Base-by-base conservation (phyloP, 306 rosid species). In the Vigna mungo region DNA sequence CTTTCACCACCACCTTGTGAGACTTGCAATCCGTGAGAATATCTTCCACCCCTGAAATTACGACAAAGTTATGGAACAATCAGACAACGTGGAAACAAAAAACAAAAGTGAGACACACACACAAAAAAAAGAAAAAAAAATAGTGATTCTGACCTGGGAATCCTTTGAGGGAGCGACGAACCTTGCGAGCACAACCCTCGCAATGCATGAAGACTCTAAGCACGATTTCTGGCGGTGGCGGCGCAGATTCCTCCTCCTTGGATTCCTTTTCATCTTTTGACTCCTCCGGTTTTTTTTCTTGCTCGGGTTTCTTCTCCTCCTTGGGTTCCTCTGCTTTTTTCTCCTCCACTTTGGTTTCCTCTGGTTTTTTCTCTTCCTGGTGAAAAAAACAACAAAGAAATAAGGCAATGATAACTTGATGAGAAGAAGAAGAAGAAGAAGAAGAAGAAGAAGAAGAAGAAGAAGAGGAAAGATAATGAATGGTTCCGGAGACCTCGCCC, bases 131-230 rank as follows among this genome's bases (percentile, higher is more conserved):
- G 18, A 18, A 2, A 55, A 9, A 9, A 2, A 44, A 44, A 44
- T 1, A 10, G 14, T 44, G 49, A 15, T 12, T 4, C 55, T 55
- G 56, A 94, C 98, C 98, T 82, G 86, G 83, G 67, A 92, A 94
- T 3, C 92, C 96, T 71, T 82, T 89, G 63, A 94, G 97, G 20
- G 93, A 85, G 7, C 95, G 85, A 44, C 91, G 90, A 71, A 94
- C 98, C 81, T 90, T 92, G 17, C 96, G 92, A 30, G 98, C 98
- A 78, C 98, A 94, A 4, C 97, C 98, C 83, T 94, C 96, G 53
- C 98, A 94, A 85, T 94, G 98, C 98, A 94, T 94, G 88, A 70
- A 90, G 9, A 92, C 98, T 75, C 79, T 82, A 59, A 94, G 98
- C 30, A 94, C 82, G 27, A 94, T 85, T 20, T 94, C 97, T 20